These are phyloP conservation scores for Urochloa ruziziensis DNA, from an alignment of 176 grass and related monocot species.

Conservation along the genomic window DNA sequence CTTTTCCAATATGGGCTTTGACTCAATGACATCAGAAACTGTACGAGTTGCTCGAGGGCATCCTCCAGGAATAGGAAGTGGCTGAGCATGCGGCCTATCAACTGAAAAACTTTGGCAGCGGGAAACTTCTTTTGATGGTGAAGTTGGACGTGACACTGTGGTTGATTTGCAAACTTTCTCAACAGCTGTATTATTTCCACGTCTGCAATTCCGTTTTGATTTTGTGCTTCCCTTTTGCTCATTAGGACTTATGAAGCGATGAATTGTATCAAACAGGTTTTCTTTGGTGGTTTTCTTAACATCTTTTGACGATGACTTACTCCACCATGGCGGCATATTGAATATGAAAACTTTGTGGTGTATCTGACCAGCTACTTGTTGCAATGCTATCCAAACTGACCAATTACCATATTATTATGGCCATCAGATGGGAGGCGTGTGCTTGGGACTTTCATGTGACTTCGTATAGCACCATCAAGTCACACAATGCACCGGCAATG, in stretches of 20 bases:
- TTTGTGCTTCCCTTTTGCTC: slow-evolving; percentile 78
- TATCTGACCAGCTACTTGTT: slow-evolving; percentile 20
- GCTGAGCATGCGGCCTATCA: slow-evolving; percentile 61
- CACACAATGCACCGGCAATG: background rate
- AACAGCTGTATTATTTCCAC: slow-evolving; percentile 42
- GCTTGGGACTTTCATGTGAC: slow-evolving; percentile 9
- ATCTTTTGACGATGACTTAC: slow-evolving; percentile 88
- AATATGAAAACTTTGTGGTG: slow-evolving; percentile 24
- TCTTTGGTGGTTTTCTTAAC: slow-evolving; percentile 90
- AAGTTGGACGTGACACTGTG: slow-evolving; percentile 81
- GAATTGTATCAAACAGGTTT: slow-evolving; percentile 88
- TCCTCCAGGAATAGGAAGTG: slow-evolving; percentile 78
- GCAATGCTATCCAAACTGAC: slow-evolving; percentile 24
- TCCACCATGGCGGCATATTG: slow-evolving; percentile 91
- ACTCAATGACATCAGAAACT: slow-evolving; percentile 67
- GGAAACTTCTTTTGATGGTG: slow-evolving; percentile 82
- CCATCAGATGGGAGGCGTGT: slow-evolving; percentile 19
- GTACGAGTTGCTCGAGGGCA: slow-evolving; percentile 50
- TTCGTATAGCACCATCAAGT: slow-evolving; percentile 26
- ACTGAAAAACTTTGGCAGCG: slow-evolving; percentile 96
- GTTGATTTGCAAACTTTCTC: slow-evolving; percentile 85
- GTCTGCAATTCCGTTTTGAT: slow-evolving; percentile 58
- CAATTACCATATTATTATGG: slow-evolving; percentile 41
- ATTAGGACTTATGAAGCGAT: slow-evolving; percentile 77
- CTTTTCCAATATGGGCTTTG: slow-evolving; percentile 80